These are phyloP conservation scores for Trametes elegans DNA, from an alignment of 768 basidiomycete genomes.

Conservation along the genomic window DNA sequence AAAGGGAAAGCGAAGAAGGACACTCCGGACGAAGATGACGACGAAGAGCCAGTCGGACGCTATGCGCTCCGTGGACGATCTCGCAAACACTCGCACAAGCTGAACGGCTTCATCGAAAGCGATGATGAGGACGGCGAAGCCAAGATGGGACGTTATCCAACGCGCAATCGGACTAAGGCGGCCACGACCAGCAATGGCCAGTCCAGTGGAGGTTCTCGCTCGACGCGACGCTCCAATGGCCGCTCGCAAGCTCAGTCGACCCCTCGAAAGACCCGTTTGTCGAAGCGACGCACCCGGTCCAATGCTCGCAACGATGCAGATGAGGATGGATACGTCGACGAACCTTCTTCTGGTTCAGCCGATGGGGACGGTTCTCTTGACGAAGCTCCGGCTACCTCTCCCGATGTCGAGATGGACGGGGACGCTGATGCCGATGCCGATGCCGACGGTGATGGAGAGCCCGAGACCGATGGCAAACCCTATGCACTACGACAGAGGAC, in stretches of 20 bases:
- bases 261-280: slow-evolving; percentile 19
- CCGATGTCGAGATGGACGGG: slow-evolving; percentile 36
- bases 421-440: slow-evolving; percentile 41
- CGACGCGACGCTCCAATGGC: slow-evolving; percentile 26
- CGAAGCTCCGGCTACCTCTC: slow-evolving; percentile 44
- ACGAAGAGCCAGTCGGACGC: slow-evolving; percentile 20
- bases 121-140: slow-evolving; percentile 38
- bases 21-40: slow-evolving; percentile 24
- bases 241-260: slow-evolving; percentile 23
- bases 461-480: slow-evolving; percentile 53
- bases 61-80: slow-evolving; percentile 13
- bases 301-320: slow-evolving; percentile 35
- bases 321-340: slow-evolving; percentile 51
- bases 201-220: slow-evolving; percentile 27
- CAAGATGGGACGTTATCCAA: slow-evolving; percentile 33
- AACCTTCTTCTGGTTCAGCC: slow-evolving; percentile 50
- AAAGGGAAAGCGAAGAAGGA: slow-evolving; percentile 11
- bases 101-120: slow-evolving; percentile 38
- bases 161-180: slow-evolving; percentile 41
- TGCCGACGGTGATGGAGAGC: slow-evolving; percentile 42
- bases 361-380: slow-evolving; percentile 58
- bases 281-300: slow-evolving; percentile 26
- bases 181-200: slow-evolving; percentile 23
- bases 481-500: slow-evolving; percentile 65
- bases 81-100: slow-evolving; percentile 19